phyloP scores from a whole-genome alignment of 2,329 filamentous ascomycete genomes.

The Xylaria hypoxylon region DNA sequence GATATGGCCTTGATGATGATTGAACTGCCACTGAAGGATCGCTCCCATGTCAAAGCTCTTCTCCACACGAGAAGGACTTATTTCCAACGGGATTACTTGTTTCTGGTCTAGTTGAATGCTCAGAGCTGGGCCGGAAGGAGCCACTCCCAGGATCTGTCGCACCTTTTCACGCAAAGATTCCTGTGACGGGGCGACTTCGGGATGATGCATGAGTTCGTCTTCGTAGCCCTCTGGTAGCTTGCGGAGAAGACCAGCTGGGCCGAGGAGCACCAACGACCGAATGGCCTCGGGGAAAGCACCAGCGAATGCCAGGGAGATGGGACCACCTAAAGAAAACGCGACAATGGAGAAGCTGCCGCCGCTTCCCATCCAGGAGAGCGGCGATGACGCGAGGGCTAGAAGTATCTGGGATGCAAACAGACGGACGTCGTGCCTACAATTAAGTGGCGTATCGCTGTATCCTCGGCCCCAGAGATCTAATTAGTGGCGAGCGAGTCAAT shows the following conservation, averaged over 20 bases:
- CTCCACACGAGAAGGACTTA: conserved; percentile 36
- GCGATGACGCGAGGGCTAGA: conserved; percentile 38
- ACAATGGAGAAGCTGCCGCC: conserved; percentile 39
- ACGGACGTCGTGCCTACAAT: conserved; percentile 39
- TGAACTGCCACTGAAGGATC: conserved; percentile 45
- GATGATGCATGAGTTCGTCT: conserved; percentile 40
- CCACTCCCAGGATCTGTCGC: conserved; percentile 39
- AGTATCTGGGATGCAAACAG: conserved; percentile 41
- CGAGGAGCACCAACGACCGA: conserved; percentile 39
- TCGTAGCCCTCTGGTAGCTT: conserved; percentile 41
- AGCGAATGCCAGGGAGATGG: conserved; percentile 41
- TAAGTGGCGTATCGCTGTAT: conserved; percentile 45
- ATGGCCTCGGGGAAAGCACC: conserved; percentile 34
- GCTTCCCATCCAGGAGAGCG: conserved; percentile 38
- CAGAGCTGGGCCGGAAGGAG: conserved; percentile 31
- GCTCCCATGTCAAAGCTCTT: conserved; percentile 41
- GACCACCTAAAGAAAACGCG: conserved; percentile 41
- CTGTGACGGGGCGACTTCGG: conserved; percentile 37
- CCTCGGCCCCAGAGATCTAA: conserved; percentile 48
- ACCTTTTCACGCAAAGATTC: conserved; percentile 42
- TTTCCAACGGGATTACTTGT: conserved; percentile 14
- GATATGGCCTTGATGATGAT: conserved; percentile 43
- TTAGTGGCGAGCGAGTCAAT: neutral
- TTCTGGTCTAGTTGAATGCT: conserved; percentile 32
- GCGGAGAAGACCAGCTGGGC: conserved; percentile 41